Evolutionary conservation across 768 basidiomycete species (phyloP).

Genomic region (Cystobasidium onofrii): DNA sequence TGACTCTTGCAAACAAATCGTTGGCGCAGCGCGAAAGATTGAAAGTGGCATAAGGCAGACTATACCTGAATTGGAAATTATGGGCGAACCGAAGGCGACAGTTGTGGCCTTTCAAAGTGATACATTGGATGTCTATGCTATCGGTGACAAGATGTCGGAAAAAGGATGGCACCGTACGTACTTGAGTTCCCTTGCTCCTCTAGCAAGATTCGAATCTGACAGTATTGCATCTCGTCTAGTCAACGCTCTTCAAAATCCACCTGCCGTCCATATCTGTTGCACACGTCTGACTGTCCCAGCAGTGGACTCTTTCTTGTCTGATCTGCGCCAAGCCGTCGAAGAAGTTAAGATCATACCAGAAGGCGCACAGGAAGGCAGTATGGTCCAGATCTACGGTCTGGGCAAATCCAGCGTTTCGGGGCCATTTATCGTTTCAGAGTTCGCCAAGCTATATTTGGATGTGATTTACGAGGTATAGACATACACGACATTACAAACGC

Average conservation of each 20-base stretch:
- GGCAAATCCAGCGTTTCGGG: slow-evolving; percentile 29
- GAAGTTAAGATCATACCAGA: slow-evolving; percentile 60
- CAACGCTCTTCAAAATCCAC: slow-evolving; percentile 68
- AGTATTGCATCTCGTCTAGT: slow-evolving; percentile 44
- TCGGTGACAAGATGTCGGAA: slow-evolving; percentile 79
- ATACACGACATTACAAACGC: no score
- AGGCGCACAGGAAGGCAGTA: slow-evolving; percentile 60
- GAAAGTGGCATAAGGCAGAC: slow-evolving; percentile 57
- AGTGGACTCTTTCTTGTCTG: slow-evolving; percentile 70
- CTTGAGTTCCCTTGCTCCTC: no score
- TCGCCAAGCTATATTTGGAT: slow-evolving; percentile 29
- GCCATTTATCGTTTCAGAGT: slow-evolving; percentile 24
- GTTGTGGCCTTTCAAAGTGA: slow-evolving; percentile 77
- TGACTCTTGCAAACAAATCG: slow-evolving; percentile 72
- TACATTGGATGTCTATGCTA: slow-evolving; percentile 67
- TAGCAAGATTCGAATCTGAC: background rate
- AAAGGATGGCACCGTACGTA: slow-evolving; percentile 66
- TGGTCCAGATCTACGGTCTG: slow-evolving; percentile 64
- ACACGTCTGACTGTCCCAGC: slow-evolving; percentile 72
- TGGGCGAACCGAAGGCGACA: slow-evolving; percentile 81
- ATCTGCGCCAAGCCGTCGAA: slow-evolving; percentile 67
- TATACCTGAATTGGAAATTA: slow-evolving; percentile 74
- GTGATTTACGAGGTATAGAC: slow-evolving; percentile 21
- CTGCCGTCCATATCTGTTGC: slow-evolving; percentile 84
- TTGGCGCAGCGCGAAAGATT: slow-evolving; percentile 63